A percentile compares a stretch with the other conserved stretches of the same genome.
Evolutionary conservation across 148 eudicot genomes (phyloP).

Genomic region (Rhododendron simsii): DNA sequence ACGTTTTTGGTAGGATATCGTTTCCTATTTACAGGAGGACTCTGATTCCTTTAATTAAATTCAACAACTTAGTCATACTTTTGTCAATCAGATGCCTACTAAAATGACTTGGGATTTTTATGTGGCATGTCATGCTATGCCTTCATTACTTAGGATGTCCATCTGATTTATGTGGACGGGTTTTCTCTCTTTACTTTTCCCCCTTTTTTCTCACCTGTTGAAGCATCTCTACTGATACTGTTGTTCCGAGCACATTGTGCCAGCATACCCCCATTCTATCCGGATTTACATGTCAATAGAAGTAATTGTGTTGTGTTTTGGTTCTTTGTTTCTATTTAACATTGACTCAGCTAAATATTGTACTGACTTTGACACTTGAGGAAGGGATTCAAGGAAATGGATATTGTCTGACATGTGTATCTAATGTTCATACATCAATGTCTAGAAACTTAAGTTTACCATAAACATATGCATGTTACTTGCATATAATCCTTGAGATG

Average conservation of each 20-base stretch:
- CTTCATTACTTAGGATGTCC: not conserved
- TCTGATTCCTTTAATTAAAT: not conserved
- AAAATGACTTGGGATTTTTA: not conserved
- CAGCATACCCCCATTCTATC: not conserved
- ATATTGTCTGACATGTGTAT: not conserved
- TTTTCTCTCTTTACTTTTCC: not conserved
- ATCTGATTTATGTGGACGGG: not conserved
- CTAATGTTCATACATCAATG: not conserved
- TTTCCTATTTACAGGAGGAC: not conserved
- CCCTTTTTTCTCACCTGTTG: not conserved
- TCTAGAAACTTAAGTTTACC: not conserved
- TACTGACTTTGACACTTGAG: not conserved
- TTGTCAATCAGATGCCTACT: not conserved
- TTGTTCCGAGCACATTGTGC: not conserved
- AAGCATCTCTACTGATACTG: not conserved
- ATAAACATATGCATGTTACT: not conserved
- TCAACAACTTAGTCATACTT: not conserved
- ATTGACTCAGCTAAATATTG: not conserved
- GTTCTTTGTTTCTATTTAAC: not conserved
- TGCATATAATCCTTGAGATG: not conserved
- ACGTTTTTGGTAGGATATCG: slow-evolving; percentile 59
- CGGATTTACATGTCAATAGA: not conserved
- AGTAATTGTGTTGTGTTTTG: not conserved
- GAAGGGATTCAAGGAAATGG: not conserved
- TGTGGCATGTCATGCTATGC: not conserved